Evolutionary conservation across 139 green algal genomes (phyloP).

Genomic region (Coccomyxa sp.): DNA sequence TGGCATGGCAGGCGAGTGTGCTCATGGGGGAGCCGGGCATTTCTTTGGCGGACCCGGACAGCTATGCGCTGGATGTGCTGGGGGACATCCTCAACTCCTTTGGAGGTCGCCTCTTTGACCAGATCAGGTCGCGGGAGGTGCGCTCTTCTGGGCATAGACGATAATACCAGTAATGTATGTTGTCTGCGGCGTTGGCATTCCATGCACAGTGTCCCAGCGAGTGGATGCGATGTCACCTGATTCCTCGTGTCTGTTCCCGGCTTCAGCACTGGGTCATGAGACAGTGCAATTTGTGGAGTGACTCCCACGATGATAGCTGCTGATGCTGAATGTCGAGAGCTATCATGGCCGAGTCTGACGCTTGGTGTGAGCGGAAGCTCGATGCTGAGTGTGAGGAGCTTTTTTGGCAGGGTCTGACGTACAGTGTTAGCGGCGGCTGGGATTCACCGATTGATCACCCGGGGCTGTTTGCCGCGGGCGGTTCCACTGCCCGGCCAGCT

Average conservation of each 20-base stretch:
- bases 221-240: neutral
- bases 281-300: no score
- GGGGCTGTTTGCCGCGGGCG: slow-evolving; percentile 68
- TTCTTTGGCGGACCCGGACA: slow-evolving; percentile 53
- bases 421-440: slow-evolving; percentile 65
- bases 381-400: neutral
- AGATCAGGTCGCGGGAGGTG: slow-evolving; percentile 57
- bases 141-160: neutral
- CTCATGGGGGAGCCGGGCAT: slow-evolving; percentile 57
- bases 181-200: neutral
- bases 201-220: neutral
- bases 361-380: neutral
- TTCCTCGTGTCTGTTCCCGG: neutral
- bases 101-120: slow-evolving; percentile 74
- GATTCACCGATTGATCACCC: slow-evolving; percentile 59
- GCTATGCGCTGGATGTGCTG: slow-evolving; percentile 58
- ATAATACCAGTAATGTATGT: neutral
- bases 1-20: slow-evolving; percentile 44
- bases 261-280: neutral
- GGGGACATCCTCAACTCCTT: slow-evolving; percentile 68
- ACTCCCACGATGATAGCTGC: neutral
- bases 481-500: slow-evolving; percentile 49
- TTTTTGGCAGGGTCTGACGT: slow-evolving; percentile 57
- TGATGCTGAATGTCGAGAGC: neutral
- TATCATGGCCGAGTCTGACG: neutral